phyloP scores from a whole-genome alignment of 805 yeast species.

The Kazachstania kunashirensis region DNA sequence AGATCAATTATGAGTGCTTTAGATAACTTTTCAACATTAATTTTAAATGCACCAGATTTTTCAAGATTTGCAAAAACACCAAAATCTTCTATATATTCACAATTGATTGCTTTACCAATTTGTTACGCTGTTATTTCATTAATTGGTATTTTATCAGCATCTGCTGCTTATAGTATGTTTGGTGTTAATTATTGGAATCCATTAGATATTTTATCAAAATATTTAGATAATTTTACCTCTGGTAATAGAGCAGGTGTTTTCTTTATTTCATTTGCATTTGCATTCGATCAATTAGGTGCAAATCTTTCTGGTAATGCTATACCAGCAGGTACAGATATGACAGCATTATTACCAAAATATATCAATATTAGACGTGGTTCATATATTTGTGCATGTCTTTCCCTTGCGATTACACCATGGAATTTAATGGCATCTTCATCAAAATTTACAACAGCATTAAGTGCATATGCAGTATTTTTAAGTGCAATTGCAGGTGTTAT shows the following conservation, averaged over 20 bases:
- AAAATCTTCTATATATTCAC: conserved; percentile 44
- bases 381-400: conserved; percentile 62
- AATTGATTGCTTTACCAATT: conserved; percentile 58
- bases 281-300: conserved; percentile 69
- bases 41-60: conserved; percentile 83
- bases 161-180: conserved; percentile 61
- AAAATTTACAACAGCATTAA: conserved; percentile 67
- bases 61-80: conserved; percentile 66
- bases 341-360: conserved; percentile 54
- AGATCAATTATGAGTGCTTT: conserved; percentile 68
- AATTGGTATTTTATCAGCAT: conserved; percentile 76
- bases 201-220: conserved; percentile 58
- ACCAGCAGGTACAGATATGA: conserved; percentile 64
- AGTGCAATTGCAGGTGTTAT: conserved; percentile 77
- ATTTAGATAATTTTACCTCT: conserved; percentile 40
- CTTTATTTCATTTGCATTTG: conserved; percentile 59
- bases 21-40: conserved; percentile 83
- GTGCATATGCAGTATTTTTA: conserved; percentile 75
- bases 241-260: conserved; percentile 77
- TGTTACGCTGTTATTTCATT: conserved; percentile 73
- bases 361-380: conserved; percentile 74
- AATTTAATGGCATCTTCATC: conserved; percentile 58
- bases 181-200: conserved; percentile 78
- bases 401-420: conserved; percentile 77
- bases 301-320: conserved; percentile 65